Evolutionary conservation across 1,284 basidiomycete genomes (phyloP), one percentile per base, ranked within the genome.

Genomic region (Heterobasidion irregulare): DNA sequence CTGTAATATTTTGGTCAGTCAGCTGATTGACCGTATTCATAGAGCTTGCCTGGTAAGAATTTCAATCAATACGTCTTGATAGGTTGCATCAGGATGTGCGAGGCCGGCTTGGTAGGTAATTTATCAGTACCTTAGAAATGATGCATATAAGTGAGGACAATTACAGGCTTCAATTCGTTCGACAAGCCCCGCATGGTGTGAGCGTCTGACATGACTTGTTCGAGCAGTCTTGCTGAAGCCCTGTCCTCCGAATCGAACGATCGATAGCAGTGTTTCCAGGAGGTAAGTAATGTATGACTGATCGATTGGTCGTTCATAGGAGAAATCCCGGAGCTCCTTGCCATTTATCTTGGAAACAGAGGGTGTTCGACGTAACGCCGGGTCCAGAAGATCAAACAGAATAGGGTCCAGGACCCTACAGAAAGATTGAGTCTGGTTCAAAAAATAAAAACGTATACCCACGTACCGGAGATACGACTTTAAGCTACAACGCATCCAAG

Each of bases 401-500:
- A 97, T 78, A 0, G 94, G 93, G 65, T 97, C 94, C 43, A 97
- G 74, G 34, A 95, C 76, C n/a, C 91, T 90, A 64, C 56, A 43
- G 46, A 47, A 58, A 54, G 53, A 57, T 52, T 54, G 53, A 51
- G 32, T 55, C 51, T 47, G 2, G 33, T 44, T 9, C 53, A 47
- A 38, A 45, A 26, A 47, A 47, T 35, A 53, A 49, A 16, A 51
- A 26, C 16, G 19, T 26, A 45, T n/a, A 56, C 26, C 26, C 26
- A 26, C 75, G 53, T 68, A 94, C 92, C 93, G 81, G 56, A 92
- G 75, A 68, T 94, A 95, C 0, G 92, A 94, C 65, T 86, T 88
- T n/a, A 96, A 75, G 65, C 86, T 94, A 64, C 90, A 93, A 34
- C 94, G 81, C 88, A 98, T 93, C 94, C 94, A 98, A 0, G 93